These are phyloP conservation scores for Cladosporium sp. DNA, from an alignment of 2,329 filamentous ascomycete species.

Conservation along the genomic window DNA sequence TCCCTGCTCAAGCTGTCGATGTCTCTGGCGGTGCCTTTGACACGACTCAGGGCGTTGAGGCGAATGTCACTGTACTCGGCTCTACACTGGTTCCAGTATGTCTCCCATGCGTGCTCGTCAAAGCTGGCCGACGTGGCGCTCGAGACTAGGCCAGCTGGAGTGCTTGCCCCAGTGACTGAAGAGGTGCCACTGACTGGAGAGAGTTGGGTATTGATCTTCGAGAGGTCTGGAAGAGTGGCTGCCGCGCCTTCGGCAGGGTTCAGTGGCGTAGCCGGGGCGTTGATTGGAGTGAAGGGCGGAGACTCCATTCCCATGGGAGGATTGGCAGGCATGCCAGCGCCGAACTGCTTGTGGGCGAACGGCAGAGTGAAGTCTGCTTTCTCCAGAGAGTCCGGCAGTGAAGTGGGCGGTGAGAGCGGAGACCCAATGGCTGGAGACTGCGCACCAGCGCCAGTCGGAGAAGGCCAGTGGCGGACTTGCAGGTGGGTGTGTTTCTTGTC, in stretches of 20 bases:
- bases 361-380: slow-evolving; percentile 12
- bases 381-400: slow-evolving; percentile 12
- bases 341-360: not conserved
- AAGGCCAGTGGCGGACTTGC: slow-evolving; percentile 19
- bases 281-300: slow-evolving; percentile 35
- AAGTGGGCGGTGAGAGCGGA: slow-evolving; percentile 22
- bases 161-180: slow-evolving; percentile 17
- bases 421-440: slow-evolving; percentile 23
- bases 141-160: slow-evolving; percentile 18
- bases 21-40: slow-evolving; percentile 40
- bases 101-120: slow-evolving; percentile 36
- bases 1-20: slow-evolving; percentile 32
- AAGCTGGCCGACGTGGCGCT: slow-evolving; percentile 22
- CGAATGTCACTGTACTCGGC: slow-evolving; percentile 40
- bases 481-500: slow-evolving; percentile 22
- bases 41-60: slow-evolving; percentile 43
- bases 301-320: slow-evolving; percentile 31
- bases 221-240: slow-evolving; percentile 22
- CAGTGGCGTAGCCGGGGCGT: slow-evolving; percentile 26
- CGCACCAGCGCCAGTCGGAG: slow-evolving; percentile 21
- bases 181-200: slow-evolving; percentile 20
- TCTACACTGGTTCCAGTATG: slow-evolving; percentile 31
- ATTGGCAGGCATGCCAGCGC: not conserved
- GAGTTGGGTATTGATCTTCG: slow-evolving; percentile 25
- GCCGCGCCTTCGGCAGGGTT: slow-evolving; percentile 12